Percentiles rank a stretch among this genome's conserved stretches.
Evolutionary conservation across 768 basidiomycete species (phyloP).

Genomic region (Glaciozyma antarctica): DNA sequence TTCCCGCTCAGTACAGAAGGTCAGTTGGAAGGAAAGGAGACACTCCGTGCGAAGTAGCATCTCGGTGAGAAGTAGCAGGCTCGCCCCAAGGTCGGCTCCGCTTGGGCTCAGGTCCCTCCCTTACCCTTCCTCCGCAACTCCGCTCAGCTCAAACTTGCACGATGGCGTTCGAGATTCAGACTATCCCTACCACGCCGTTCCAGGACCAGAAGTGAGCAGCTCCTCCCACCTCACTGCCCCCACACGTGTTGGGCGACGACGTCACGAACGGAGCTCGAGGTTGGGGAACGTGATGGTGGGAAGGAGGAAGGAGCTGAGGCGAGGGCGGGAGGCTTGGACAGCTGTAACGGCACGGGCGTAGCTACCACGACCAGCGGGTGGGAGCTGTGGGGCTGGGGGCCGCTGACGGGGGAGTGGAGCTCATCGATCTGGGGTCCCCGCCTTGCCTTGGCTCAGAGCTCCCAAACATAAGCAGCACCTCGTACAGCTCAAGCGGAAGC

Average conservation of each 20-base stretch:
- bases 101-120: neutral
- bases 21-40: too few species aligned
- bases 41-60: neutral
- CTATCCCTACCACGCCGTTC: constrained; percentile 25
- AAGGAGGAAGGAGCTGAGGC: neutral
- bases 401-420: neutral
- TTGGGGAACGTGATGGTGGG: neutral
- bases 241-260: neutral
- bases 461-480: too few species aligned
- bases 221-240: neutral
- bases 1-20: too few species aligned
- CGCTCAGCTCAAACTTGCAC: neutral
- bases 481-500: neutral
- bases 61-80: neutral
- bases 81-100: too few species aligned
- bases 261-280: neutral
- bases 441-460: too few species aligned
- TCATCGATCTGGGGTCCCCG: neutral
- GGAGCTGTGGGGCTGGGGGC: neutral
- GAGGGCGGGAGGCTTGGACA: neutral
- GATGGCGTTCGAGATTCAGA: constrained; percentile 17
- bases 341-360: neutral
- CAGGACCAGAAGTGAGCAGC: constrained; percentile 25
- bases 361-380: too few species aligned
- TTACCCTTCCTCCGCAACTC: neutral